Conservation (phyloP, 371 early-diverging fungal species). For the Smittium culicis region DNA sequence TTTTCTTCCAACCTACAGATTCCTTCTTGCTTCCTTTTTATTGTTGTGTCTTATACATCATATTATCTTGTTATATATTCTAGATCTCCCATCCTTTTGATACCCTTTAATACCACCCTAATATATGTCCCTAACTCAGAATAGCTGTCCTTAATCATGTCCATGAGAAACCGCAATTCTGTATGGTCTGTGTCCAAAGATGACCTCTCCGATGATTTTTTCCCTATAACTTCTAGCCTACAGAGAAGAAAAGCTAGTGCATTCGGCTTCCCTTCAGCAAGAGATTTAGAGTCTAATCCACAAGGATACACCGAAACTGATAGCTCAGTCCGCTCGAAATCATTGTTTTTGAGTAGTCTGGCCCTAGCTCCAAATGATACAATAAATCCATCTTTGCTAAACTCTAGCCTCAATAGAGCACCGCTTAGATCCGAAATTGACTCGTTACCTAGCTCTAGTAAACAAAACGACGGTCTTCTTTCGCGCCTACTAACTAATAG, state of each 20-base stretch:
- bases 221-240: not conserved
- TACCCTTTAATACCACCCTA: no score
- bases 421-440: not conserved
- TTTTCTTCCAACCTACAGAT: no score
- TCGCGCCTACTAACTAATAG: not conserved
- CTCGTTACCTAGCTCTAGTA: not conserved
- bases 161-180: not conserved
- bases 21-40: no score
- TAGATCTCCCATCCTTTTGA: no score
- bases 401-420: not conserved
- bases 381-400: not conserved
- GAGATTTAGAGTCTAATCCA: not conserved
- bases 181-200: not conserved
- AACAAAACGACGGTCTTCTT: not conserved
- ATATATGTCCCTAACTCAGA: no score
- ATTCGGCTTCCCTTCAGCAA: not conserved
- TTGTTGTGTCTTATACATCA: no score
- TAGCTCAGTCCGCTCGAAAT: not conserved
- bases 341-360: not conserved
- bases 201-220: not conserved
- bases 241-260: not conserved
- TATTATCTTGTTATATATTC: no score
- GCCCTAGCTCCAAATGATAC: not conserved
- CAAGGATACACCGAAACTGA: constrained; percentile 11
- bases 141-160: not conserved